phyloP scores from a whole-genome alignment of 352 stramenopile species.

The Phytophthora cryptogea region DNA sequence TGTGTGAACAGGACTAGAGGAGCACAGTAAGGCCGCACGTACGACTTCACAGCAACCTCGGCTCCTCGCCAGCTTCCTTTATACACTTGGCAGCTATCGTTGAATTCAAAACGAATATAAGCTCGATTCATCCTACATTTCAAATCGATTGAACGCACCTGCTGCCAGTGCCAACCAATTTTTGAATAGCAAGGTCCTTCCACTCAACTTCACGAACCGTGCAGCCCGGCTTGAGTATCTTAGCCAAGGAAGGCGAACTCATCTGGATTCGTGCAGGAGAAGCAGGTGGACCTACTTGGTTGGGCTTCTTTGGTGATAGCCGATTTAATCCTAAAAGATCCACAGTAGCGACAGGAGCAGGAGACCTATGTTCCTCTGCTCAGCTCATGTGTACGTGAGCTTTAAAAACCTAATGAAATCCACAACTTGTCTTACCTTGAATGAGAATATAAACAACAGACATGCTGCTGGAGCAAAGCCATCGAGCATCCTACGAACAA shows the following conservation, averaged over 20 bases:
- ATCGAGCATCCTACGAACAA: slow-evolving; percentile 26
- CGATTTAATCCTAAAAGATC: slow-evolving; percentile 39
- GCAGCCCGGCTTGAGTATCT: slow-evolving; percentile 27
- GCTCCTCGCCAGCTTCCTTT: slow-evolving; percentile 75
- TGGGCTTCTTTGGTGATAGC: slow-evolving; percentile 3
- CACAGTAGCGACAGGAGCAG: slow-evolving; percentile 18
- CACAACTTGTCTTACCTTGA: slow-evolving; percentile 18
- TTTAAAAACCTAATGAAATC: neutral
- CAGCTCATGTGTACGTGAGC: neutral
- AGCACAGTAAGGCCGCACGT: slow-evolving; percentile 12
- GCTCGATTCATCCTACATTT: neutral
- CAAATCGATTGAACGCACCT: slow-evolving; percentile 42
- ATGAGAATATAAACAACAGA: slow-evolving; percentile 35
- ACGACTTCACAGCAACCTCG: slow-evolving; percentile 81
- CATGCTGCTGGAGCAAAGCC: slow-evolving; percentile 24
- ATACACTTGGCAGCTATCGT: slow-evolving; percentile 71
- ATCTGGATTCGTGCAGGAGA: slow-evolving; percentile 11
- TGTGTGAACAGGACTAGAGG: neutral
- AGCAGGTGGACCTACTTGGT: slow-evolving; percentile 3
- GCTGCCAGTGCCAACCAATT: slow-evolving; percentile 68
- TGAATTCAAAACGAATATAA: neutral
- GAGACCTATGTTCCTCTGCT: slow-evolving; percentile 15
- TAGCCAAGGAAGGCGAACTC: slow-evolving; percentile 13
- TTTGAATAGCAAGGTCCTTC: slow-evolving; percentile 47
- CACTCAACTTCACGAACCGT: slow-evolving; percentile 37